These are phyloP conservation scores for Fusarium mangiferae DNA, from an alignment of 2,329 filamentous ascomycete species.

Conservation along the genomic window DNA sequence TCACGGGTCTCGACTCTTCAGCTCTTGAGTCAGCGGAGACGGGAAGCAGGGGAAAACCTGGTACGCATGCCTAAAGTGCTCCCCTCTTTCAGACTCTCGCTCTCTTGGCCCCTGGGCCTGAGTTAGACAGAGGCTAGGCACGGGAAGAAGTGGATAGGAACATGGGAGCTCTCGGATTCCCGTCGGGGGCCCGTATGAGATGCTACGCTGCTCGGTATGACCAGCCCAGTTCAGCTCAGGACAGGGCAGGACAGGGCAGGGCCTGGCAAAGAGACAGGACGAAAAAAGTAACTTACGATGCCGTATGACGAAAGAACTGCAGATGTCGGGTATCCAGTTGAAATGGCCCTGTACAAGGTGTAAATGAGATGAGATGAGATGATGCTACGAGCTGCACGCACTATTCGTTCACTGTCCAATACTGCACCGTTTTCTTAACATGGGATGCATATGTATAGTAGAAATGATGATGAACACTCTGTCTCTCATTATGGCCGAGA, in stretches of 20 bases:
- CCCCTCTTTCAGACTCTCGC: not conserved
- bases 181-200: not conserved
- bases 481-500: conserved; percentile 1
- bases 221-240: conserved; percentile 4
- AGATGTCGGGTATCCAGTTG: conserved; percentile 24
- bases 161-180: not conserved
- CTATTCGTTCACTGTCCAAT: not conserved
- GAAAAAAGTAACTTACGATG: not conserved
- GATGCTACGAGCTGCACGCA: conserved; percentile 1
- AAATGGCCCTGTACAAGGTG: not conserved
- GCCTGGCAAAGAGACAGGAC: not conserved
- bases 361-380: conserved; percentile 17
- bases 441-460: not conserved
- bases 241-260: not conserved
- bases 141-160: conserved; percentile 40
- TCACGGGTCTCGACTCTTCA: not conserved
- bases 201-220: not conserved
- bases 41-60: conserved; percentile 19
- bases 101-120: not conserved
- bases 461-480: conserved; percentile 2
- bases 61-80: not conserved
- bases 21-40: not conserved
- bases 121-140: conserved; percentile 12
- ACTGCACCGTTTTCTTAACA: not conserved
- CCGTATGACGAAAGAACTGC: conserved; percentile 13